phyloP scores from a whole-genome alignment of 2,329 filamentous ascomycete genomes.

The Chrysoporthe deuterocubensis region DNA sequence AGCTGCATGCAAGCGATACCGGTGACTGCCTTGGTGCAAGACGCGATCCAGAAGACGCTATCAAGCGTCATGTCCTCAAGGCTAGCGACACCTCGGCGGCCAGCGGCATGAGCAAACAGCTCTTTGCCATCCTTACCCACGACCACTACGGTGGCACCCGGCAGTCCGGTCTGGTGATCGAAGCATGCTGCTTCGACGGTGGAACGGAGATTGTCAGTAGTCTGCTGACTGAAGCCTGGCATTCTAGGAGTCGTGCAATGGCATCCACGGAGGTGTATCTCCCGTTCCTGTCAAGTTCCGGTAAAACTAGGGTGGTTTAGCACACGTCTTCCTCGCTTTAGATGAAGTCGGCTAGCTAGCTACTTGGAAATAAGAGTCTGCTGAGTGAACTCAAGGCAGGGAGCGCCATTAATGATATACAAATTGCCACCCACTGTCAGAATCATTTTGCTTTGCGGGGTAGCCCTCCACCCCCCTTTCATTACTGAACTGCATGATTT shows the following conservation, averaged over 20 bases:
- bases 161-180: conserved; percentile 45
- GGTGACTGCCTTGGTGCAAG: conserved; percentile 60
- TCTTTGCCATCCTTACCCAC: conserved; percentile 53
- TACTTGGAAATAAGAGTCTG: neutral
- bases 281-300: neutral
- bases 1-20: conserved; percentile 61
- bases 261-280: neutral
- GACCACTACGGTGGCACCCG: conserved; percentile 50
- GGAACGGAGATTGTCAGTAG: conserved; percentile 31
- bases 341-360: neutral
- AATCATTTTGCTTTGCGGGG: neutral
- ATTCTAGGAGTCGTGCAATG: conserved; percentile 15
- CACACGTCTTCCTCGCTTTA: neutral
- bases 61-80: conserved; percentile 42
- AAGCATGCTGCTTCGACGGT: conserved; percentile 44
- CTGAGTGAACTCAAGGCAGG: neutral
- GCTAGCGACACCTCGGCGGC: conserved; percentile 45
- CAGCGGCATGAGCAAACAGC: conserved; percentile 52
- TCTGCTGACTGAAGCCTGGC: conserved; percentile 28
- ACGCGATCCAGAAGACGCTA: conserved; percentile 63
- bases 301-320: neutral
- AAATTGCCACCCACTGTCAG: neutral
- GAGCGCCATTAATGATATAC: neutral
- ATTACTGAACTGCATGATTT: neutral
- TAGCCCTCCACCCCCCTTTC: neutral